Evolutionary conservation across 176 grass and related monocot species (phyloP), one percentile per base, ranked within the genome.

Genomic region (Otatea glauca): DNA sequence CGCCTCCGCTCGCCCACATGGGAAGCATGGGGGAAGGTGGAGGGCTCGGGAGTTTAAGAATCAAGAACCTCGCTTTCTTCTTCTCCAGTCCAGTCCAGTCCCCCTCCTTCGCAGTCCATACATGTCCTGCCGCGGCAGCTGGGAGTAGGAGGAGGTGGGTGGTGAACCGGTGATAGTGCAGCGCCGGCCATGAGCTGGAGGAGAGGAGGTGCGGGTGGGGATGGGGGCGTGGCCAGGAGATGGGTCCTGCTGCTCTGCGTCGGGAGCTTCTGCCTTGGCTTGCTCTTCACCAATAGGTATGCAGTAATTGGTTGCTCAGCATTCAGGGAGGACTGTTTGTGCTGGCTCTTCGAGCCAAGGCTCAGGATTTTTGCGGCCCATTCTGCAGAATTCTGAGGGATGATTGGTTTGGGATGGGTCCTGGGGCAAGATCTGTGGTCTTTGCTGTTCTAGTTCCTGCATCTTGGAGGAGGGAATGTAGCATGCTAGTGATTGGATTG

Each of bases 281-380:
- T 97, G 20, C 84, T 97, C 91, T 97, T 97, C 89, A 94, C 95
- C 65, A 84, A 88, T 79, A 92, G 90, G 95, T 97, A 32, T 35
- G 37, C 44, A 5, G 0, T 0, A 51, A 7, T 24, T 45, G 5
- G 8, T 54, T 63, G 38, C n/a, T 11, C 18, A 0, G 5, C 25
- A 21, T 32, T 16, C 17, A 32, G 25, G 29, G 0, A 3, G 32
- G 73, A 6, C 3, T 16, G 29, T 6, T 34, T 38, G 47, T 49
- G 47, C 1, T 5, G 41, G 23, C 64, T 67, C 24, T 15, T 65
- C 62, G 17, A 5, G 65, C 16, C 17, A 34, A 6, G 64, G 8
- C 14, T 60, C 27, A n/a, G 38, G n/a, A 78, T 78, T 62, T 62
- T 16, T 56, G 20, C 44, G 39, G 18, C 63, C 17, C 63, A 9